Evolutionary conservation across 352 stramenopile genomes (phyloP), one percentile per base, ranked within the genome.

Genomic region (Pythium aquatile): DNA sequence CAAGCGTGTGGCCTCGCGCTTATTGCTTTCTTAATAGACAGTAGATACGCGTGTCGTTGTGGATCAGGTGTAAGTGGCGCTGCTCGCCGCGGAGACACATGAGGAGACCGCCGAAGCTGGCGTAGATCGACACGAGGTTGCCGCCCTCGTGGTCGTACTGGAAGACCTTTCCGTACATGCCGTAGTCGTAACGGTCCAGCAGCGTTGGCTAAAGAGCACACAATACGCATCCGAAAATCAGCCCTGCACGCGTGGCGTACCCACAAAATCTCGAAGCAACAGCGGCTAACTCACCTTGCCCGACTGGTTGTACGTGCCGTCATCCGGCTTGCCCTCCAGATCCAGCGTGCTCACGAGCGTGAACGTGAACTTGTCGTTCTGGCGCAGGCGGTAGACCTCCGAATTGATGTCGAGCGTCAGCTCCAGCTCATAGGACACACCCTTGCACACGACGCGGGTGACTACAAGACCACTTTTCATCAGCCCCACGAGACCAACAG

Each of bases 131-230:
- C 39, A 98, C 88, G 62, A 90, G 88, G 66, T 96, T 96, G 74
- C 96, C 93, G 59, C 96, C 96, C 65, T 97, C 87, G 76, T 98
- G 96, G 66, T 97, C 87, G 69, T 98, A 98, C 75, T 98, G 91
- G 83, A 98, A 99, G 29, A 99, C 93, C 66, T 98, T 96, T 69
- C 97, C 97, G 79, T 99, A 98, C 96, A 99, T 99, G 39, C 98
- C 97, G 75, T 99, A 99, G 81, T 99, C 97, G 73, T 99, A 99
- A 66, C 97, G 96, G 77, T 99, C 96, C 51, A 98, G 82, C 33
- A 99, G 83, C 28, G 93, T 98, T 30, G 93, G 83, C 79, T 84
- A 35, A 46, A 8, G 48, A 29, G 33, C 16, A 63, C 6, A 14
- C 1, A 61, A 32, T 16, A 14, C 13, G 14, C 6, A 28, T 2